Base-by-base conservation (phyloP, 2,329 filamentous ascomycete genomes). In the Colletotrichum echinochloae region DNA sequence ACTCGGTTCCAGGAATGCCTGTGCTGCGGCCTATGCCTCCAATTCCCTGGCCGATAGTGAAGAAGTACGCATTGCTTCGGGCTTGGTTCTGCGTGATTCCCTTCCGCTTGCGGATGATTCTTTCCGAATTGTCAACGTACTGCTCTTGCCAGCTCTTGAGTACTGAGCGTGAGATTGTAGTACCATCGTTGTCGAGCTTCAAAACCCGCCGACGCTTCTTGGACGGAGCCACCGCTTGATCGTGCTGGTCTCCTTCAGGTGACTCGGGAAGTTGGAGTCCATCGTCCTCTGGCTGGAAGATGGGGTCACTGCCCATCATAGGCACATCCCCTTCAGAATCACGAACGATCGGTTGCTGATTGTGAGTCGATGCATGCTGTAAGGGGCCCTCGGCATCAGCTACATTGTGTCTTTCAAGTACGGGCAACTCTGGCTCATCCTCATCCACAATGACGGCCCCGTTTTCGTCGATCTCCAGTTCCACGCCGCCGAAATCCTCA, bases 401-500 rank as follows among this genome's bases (percentile, higher is more conserved):
- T 61, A 49, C n/a, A 6, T 56, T 49, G 61, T 59, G 48, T 30
- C 64, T 73, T 41, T 78, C 80, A 33, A 85, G 76, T 23, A 76
- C 76, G 41, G 86, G 86, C 39, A 88, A 77, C 44, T 85, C 82
- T 26, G 79, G 79, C 55, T 86, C 83, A 23, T 81, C 75, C 20
- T 85, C 83, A 16, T 78, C 70, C 4, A 82, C 73, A 49, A 86
- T 74, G 44, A 88, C 75, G 68, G 87, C 87, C 46, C 87, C 87
- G 12, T 87, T 77, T 30, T 78, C 82, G 70, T 88, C 86, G 62
- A 89, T 84, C n/a, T 83, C 81, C 33, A 88, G 79, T 2, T 82
- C 83, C 73, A 85, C 80, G 33, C 83, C 82, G 0, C 78, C 78
- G 26, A 82, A 74, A 6, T 77, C 74, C 11, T 78, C 79, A 33